A percentile compares a stretch with the other conserved stretches of the same genome.
phyloP scores from a whole-genome alignment of 768 basidiomycete genomes.

The Kwoniella heveanensis region DNA sequence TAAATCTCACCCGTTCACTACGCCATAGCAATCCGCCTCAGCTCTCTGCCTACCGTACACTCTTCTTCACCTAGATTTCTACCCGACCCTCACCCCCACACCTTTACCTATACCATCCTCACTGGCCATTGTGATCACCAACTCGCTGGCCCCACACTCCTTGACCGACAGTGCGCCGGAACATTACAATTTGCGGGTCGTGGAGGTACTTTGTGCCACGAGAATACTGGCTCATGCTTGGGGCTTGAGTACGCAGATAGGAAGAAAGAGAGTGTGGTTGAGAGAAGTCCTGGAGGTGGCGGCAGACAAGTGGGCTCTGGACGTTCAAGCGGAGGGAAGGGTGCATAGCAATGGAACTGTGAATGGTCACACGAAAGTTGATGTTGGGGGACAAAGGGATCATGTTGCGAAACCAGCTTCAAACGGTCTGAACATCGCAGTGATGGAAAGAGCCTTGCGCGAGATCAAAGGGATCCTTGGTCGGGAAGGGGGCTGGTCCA shows the following conservation, averaged over 20 bases:
- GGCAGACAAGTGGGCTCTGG: background rate
- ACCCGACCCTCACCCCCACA: slow-evolving; percentile 67
- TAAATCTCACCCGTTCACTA: background rate
- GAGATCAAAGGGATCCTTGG: background rate
- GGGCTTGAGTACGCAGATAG: slow-evolving; percentile 55
- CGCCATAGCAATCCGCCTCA: slow-evolving; percentile 66
- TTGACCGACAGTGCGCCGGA: slow-evolving; percentile 74
- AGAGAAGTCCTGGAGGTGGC: slow-evolving; percentile 57
- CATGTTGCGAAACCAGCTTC: too few species aligned
- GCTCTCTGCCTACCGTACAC: slow-evolving; percentile 72
- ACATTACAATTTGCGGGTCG: slow-evolving; percentile 85
- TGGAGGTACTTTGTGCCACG: slow-evolving; percentile 83
- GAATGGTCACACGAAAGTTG: background rate
- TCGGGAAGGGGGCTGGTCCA: background rate
- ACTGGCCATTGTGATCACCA: slow-evolving; percentile 74
- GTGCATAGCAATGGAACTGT: background rate
- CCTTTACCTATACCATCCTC: slow-evolving; percentile 62
- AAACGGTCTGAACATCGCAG: too few species aligned
- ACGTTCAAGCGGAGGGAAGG: background rate
- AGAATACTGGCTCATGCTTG: slow-evolving; percentile 68
- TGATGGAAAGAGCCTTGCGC: background rate
- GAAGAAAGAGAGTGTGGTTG: slow-evolving; percentile 60
- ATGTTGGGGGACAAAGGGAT: too few species aligned
- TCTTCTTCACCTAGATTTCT: slow-evolving; percentile 79
- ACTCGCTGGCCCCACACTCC: slow-evolving; percentile 78